Conservation (phyloP, 169 alveolate genomes). For the Amoebophrya sp. region DNA sequence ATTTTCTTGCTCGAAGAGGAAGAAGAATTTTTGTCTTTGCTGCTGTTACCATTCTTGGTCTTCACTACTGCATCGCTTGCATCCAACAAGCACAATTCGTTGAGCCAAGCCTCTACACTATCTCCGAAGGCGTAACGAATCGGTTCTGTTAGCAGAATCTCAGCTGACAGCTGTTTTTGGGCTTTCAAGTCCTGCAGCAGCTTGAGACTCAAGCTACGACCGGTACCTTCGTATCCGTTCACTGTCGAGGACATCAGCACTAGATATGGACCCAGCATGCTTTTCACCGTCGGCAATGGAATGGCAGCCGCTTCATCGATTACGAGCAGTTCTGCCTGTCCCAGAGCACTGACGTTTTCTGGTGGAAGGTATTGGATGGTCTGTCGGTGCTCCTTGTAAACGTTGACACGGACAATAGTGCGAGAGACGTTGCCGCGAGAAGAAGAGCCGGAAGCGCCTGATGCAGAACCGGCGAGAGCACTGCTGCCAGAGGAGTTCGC, state of each 20-base stretch:
- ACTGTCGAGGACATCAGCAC: constrained; percentile 95
- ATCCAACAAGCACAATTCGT: constrained; percentile 86
- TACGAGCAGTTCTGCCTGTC: constrained; percentile 89
- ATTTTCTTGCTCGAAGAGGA: neutral
- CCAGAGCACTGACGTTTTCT: constrained; percentile 38
- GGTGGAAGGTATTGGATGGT: constrained; percentile 49
- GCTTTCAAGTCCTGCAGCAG: constrained; percentile 81
- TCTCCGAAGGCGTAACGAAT: constrained; percentile 96
- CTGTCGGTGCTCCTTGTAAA: constrained; percentile 50
- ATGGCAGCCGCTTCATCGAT: constrained; percentile 99
- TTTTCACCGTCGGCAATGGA: constrained; percentile 92
- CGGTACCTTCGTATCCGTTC: constrained; percentile 99
- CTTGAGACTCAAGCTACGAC: constrained; percentile 94
- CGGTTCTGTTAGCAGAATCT: constrained; percentile 82
- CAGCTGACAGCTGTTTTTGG: constrained; percentile 57
- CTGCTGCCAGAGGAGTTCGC: neutral
- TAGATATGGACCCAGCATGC: constrained; percentile 82
- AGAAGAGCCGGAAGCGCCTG: no score
- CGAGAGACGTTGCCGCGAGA: neutral
- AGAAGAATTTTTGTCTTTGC: neutral
- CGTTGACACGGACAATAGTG: constrained; percentile 46
- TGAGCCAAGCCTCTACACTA: constrained; percentile 95
- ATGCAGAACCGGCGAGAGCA: no score
- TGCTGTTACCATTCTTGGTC: neutral
- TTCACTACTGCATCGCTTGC: constrained; percentile 82